Evolutionary conservation across 163 green algal species (phyloP), one percentile per base, ranked within the genome.

Genomic region (Volvox carteri): DNA sequence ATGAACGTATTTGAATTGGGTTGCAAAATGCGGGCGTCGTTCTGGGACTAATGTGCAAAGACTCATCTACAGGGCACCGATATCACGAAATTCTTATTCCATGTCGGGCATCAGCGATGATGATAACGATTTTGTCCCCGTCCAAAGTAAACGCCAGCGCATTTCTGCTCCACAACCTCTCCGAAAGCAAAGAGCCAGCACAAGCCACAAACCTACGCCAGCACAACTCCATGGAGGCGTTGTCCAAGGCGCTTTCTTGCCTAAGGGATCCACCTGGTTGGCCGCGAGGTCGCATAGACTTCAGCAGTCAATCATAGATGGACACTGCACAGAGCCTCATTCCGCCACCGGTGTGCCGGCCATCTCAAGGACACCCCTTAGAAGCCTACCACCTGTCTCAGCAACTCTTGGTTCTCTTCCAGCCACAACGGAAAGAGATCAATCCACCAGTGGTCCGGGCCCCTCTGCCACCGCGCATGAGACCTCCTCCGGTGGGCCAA

Each of bases 61-160:
- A n/a, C n/a, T n/a, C n/a, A n/a, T n/a, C n/a, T n/a, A n/a, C n/a
- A n/a, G n/a, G n/a, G n/a, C n/a, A n/a, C n/a, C n/a, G n/a, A n/a
- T n/a, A n/a, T n/a, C n/a, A n/a, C n/a, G n/a, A n/a, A n/a, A n/a
- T n/a, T 37, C 23, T 46, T 9, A 33, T 35, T 78, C 70, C 2
- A 85, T 85, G 76, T 67, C 33, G 0, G 78, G 44, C 39, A 12
- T 58, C 0, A 76, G 78, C 56, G 78, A 85, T 50, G 58, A 74
- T 46, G 52, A 77, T 28, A 58, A 77, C 37, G 78, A 86, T n/a
- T 86, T 86, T 33, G 78, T 77, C 0, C 42, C 58, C 8, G 33
- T 70, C 1, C 75, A 37, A 9, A 50, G 33, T 14, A 84, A 84
- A 33, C 56, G 42, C 28, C 33, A 25, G 6, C 65, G 78, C 11